A percentile compares a stretch with the other conserved stretches of the same genome.
These are phyloP conservation scores for Starmerella kuoi DNA, from an alignment of 805 yeast species.

Conservation along the genomic window DNA sequence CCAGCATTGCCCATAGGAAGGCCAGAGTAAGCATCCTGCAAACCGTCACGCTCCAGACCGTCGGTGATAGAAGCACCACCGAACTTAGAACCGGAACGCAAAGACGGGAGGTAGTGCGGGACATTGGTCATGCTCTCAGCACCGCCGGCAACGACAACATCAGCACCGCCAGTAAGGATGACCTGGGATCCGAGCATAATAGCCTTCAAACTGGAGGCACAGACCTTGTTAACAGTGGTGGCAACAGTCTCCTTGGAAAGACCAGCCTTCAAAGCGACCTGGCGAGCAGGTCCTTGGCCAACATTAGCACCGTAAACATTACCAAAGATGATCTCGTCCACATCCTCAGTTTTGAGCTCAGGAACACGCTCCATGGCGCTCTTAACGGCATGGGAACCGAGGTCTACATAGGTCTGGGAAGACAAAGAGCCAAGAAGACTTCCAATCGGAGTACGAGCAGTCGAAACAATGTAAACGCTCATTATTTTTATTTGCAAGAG, in stretches of 20 bases:
- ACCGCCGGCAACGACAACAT: slow-evolving; percentile 92
- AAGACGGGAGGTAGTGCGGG: slow-evolving; percentile 80
- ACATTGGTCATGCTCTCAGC: slow-evolving; percentile 95
- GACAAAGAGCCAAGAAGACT: slow-evolving; percentile 79
- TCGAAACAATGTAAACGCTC: slow-evolving; percentile 73
- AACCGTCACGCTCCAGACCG: slow-evolving; percentile 86
- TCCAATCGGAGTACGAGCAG: slow-evolving; percentile 93
- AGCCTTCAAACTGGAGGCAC: slow-evolving; percentile 93
- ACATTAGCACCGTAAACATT: slow-evolving; percentile 84
- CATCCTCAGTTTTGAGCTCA: slow-evolving; percentile 19
- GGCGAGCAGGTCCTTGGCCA: slow-evolving; percentile 98
- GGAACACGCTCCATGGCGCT: slow-evolving; percentile 23
- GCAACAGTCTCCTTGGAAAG: slow-evolving; percentile 69
- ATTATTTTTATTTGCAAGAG: slow-evolving; percentile 1
- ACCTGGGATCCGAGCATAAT: slow-evolving; percentile 84
- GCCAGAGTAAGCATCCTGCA: slow-evolving; percentile 80
- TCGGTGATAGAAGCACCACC: slow-evolving; percentile 74
- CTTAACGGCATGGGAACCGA: slow-evolving; percentile 86
- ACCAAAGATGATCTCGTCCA: slow-evolving; percentile 19
- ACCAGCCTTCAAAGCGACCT: slow-evolving; percentile 87
- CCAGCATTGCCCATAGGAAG: slow-evolving; percentile 94
- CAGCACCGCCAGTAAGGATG: slow-evolving; percentile 78
- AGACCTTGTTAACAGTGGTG: slow-evolving; percentile 87
- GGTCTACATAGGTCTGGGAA: slow-evolving; percentile 64
- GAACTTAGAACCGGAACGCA: slow-evolving; percentile 79